These are phyloP conservation scores for Brasenia schreberi DNA, from an alignment of 164 flowering plant species.

Conservation along the genomic window DNA sequence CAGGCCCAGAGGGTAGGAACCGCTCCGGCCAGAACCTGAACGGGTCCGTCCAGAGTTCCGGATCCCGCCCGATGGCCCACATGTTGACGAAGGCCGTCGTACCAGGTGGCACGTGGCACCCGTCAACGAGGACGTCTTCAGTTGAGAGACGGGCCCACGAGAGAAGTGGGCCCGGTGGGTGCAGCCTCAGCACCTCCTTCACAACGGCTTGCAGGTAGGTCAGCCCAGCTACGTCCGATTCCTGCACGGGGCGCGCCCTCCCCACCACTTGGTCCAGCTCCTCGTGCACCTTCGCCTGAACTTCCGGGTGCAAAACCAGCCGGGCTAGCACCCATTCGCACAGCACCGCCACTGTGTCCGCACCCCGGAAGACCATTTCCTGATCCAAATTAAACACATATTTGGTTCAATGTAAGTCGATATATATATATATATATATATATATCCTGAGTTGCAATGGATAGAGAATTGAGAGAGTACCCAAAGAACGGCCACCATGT, in stretches of 20 bases:
- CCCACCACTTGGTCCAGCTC: constrained; percentile 24
- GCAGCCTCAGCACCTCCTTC: constrained; percentile 37
- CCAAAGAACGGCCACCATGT: constrained; percentile 72
- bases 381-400: not conserved
- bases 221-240: constrained; percentile 27
- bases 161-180: constrained; percentile 59
- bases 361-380: constrained; percentile 33
- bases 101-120: constrained; percentile 54
- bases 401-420: too few species aligned
- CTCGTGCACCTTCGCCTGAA: constrained; percentile 17
- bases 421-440: too few species aligned
- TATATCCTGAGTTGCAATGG: too few species aligned
- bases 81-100: constrained; percentile 88
- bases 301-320: constrained; percentile 15
- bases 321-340: constrained; percentile 25
- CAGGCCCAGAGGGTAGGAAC: constrained; percentile 17
- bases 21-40: constrained; percentile 42
- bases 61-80: constrained; percentile 78
- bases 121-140: constrained; percentile 47
- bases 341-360: constrained; percentile 24
- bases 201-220: constrained; percentile 33
- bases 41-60: constrained; percentile 44
- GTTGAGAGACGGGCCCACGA: constrained; percentile 48
- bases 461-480: constrained; percentile 15
- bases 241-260: constrained; percentile 17